phyloP scores from a whole-genome alignment of 768 basidiomycete genomes.

The Neoboletus magnificus region DNA sequence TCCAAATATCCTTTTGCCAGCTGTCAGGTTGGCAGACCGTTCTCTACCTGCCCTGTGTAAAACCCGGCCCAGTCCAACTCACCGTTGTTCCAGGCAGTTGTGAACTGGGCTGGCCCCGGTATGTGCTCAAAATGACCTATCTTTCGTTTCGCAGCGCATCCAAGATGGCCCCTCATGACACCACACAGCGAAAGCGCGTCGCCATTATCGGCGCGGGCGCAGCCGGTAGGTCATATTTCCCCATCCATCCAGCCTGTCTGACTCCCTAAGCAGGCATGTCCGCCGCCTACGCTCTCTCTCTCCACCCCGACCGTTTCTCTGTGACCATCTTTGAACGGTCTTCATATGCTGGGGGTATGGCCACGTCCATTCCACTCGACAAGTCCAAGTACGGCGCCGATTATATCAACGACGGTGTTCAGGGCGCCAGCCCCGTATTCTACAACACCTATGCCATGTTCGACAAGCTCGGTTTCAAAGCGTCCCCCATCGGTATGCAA shows the following conservation, averaged over 20 bases:
- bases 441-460: background rate
- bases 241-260: background rate
- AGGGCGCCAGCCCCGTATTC: background rate
- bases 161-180: background rate
- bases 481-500: background rate
- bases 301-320: background rate
- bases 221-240: background rate
- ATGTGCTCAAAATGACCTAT: background rate
- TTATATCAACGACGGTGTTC: background rate
- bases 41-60: background rate
- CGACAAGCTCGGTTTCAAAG: background rate
- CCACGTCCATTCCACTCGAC: background rate
- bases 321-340: background rate
- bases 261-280: background rate
- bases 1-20: no score
- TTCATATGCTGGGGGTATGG: background rate
- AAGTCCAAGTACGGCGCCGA: background rate
- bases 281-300: background rate
- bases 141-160: background rate
- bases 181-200: background rate
- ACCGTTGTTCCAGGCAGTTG: background rate
- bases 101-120: background rate
- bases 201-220: background rate
- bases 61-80: background rate
- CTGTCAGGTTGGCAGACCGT: no score